Base-by-base conservation (phyloP, 768 basidiomycete genomes). In the Stropharia rugosoannulata region DNA sequence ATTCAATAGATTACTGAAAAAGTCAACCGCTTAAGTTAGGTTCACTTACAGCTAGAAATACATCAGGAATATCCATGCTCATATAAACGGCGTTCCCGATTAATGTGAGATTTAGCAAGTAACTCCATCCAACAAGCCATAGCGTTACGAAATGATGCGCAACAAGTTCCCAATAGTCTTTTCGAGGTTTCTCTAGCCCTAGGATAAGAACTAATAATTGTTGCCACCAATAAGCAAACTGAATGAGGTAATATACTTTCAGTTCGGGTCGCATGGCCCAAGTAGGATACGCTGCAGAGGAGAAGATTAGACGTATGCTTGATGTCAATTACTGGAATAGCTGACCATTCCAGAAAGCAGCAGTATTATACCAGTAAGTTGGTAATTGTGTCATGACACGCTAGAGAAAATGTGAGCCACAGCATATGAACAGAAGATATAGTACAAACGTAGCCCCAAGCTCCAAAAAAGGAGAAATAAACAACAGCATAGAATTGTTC, bases 51-150 rank as follows among this genome's bases (percentile, higher is more conserved):
- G 92, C 94, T 10, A 99, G 78, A 70, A 89, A 91, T 29, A 84
- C 73, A 67, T 99, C 97, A 0, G 95, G 93, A 18, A 95, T 79
- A 74, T 99, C 97, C 97, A 98, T 98, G 68, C 94, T 97, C 73
- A 95, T 80, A 64, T 88, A 98, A 32, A 99, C 83, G 5, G 94
- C 89, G 59, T 91, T 90, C 7, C 97, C 97, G 40, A 98, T 95
- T 49, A 83, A 71, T 0, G 95, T 98, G 49, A 93, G 40, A 70
- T 93, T 95, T 60, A 86, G 57, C 32, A 86, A 62, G 64, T 93
- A 92, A 61, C 91, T 93, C 91, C 93, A 93, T 37, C 93, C 87
- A 38, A 98, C 82, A 22, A 98, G 80, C 94, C 95, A 99, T 12
- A 98, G 78, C 0, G 97, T 98, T 49, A 98, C 93, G 41, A 95